Evolutionary conservation across 2,329 filamentous ascomycete genomes (phyloP), one percentile per base, ranked within the genome.

Genomic region (Beauveria bassiana): DNA sequence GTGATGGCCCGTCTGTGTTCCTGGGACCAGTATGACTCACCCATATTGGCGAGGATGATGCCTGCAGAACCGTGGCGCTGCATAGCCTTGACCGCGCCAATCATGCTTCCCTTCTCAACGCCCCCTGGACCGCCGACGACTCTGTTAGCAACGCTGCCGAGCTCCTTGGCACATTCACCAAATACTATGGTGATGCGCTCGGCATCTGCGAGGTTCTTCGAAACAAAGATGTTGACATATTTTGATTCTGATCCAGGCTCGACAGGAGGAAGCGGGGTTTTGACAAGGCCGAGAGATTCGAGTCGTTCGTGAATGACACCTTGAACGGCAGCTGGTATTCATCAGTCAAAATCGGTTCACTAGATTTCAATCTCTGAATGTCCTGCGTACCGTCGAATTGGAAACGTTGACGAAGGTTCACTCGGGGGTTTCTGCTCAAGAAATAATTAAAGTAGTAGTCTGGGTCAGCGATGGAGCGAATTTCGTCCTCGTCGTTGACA

Each of bases 21-120:
- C 46, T 89, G 84, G 71, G 89, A 90, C 86, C 91, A 97, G 68
- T 87, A 78, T 20, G 90, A 77, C 74, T 96, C 86, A 5, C 90
- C 91, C 4, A 85, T 79, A 70, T 96, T 97, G 51, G 91, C 84
- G 28, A 96, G 77, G 31, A 97, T 75, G 61, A 97, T 75, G 3
- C 83, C 88, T 0, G 71, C 65, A 16, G 72, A 72, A 26, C 52
- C 64, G 61, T 79, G 73, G 18, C 67, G 59, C 47, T 69, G 69
- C 5, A 86, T 72, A 14, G 71, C 74, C 42, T 77, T 72, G 26
- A 88, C 81, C 61, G 93, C 77, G 12, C 85, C 81, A 34, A 93
- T 75, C 46, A 87, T 79, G 38, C 86, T 90, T n/a, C 91, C 92
- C 50, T 81, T 78, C 65, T 86, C 78, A 66, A 96, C 79, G 22